Percentiles rank a stretch among this genome's conserved stretches.
Conservation (phyloP, 1,139 yeast species). For the Geotrichum phurueaensis region DNA sequence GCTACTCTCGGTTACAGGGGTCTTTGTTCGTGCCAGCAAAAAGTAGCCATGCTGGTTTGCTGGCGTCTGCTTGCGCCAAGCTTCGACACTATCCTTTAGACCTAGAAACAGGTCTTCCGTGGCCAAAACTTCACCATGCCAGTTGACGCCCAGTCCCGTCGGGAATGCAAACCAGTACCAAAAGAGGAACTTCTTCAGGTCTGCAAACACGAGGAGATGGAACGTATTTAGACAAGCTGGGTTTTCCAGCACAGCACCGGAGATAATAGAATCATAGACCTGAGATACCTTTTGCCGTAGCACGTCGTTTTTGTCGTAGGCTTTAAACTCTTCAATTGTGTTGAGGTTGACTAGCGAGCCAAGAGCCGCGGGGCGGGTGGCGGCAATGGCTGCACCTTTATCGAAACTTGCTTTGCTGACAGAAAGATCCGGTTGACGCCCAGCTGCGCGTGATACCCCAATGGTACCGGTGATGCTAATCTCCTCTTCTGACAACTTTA, state of each 20-base stretch:
- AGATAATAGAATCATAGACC: constrained; percentile 32
- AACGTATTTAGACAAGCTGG: constrained; percentile 46
- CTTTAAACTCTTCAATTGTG: constrained; percentile 79
- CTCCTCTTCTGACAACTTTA: neutral
- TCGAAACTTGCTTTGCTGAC: neutral
- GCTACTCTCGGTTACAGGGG: constrained; percentile 19
- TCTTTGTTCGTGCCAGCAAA: constrained; percentile 16
- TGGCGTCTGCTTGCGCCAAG: constrained; percentile 20
- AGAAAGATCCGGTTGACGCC: neutral
- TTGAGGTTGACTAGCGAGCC: constrained; percentile 60
- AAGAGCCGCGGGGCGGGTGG: constrained; percentile 22
- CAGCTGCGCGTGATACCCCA: neutral
- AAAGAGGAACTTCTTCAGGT: constrained; percentile 79
- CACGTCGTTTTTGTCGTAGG: constrained; percentile 53
- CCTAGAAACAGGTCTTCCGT: neutral
- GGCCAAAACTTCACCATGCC: constrained; percentile 16
- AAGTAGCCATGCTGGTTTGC: constrained; percentile 32
- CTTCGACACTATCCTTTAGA: neutral
- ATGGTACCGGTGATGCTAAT: neutral
- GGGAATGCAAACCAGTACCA: constrained; percentile 91
- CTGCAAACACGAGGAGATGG: constrained; percentile 67
- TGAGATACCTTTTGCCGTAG: constrained; percentile 44
- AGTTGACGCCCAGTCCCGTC: constrained; percentile 35
- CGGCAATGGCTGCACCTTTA: neutral
- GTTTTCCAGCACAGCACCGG: constrained; percentile 34